Evolutionary conservation across 768 basidiomycete genomes (phyloP), one percentile per base, ranked within the genome.

Genomic region (Suillus cothurnatus): DNA sequence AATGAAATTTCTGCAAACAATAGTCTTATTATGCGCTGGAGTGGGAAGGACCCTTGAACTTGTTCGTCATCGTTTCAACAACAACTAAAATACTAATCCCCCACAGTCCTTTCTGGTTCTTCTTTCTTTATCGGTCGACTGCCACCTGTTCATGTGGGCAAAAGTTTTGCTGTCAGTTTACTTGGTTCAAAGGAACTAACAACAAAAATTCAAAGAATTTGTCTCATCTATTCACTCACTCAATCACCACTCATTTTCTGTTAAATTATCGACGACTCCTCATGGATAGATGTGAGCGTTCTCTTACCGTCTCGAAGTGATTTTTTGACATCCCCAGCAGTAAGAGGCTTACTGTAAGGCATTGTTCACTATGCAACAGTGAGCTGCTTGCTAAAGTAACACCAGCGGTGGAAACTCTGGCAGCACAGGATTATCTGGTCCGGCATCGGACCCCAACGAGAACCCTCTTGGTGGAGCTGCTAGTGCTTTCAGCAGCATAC

Each of bases 221-320:
- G 21, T 58, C 59, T n/a, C 47, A 32, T 65, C 28, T 19, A 23
- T 19, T 38, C 63, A 6, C 57, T 43, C 62, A 62, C 62, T 63
- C 66, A 62, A 28, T 45, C 64, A 65, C 66, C 76, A 31, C 47
- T 75, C 72, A 11, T 77, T 77, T 77, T 47, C 8, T 70, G 61
- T 39, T 66, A 68, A 52, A 58, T 70, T 68, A 61, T 26, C 43
- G 39, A 67, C 68, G 15, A 39, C 15, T 64, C 61, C 14, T 59
- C 11, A 77, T 77, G 78, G 65, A 68, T 49, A 71, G 68, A 64
- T 43, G 78, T 80, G 65, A 71, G 78, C 67, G 15, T 2, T 60
- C 7, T 67, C 21, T 19, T n/a, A 1, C 21, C 9, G 38, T 31
- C 6, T 15, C 39, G 0, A 47, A 28, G 36, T 49, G 11, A 15